Conservation (phyloP, 306 rosid species). For the Neltuma alba region DNA sequence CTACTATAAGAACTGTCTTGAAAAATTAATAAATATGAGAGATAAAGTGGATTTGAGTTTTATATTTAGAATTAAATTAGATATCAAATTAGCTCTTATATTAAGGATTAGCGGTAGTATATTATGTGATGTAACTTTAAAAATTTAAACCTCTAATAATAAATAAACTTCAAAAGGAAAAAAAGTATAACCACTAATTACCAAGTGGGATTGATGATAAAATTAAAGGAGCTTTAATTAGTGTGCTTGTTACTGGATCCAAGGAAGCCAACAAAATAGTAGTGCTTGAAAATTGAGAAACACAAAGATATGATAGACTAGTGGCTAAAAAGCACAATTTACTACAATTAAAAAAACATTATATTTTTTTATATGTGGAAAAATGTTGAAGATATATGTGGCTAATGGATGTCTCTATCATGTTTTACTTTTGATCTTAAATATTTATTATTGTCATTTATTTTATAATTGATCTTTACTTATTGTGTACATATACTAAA, state of each 20-base stretch:
- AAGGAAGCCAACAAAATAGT: slow-evolving; percentile 44
- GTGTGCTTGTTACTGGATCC: slow-evolving; percentile 35
- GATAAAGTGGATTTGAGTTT: too few species aligned
- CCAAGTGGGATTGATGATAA: slow-evolving; percentile 32
- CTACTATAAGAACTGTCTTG: too few species aligned
- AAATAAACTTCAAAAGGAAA: neutral
- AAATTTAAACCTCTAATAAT: neutral
- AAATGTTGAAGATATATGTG: slow-evolving; percentile 4
- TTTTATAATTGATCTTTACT: neutral
- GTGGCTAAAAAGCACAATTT: slow-evolving; percentile 24
- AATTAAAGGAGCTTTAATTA: slow-evolving; percentile 36
- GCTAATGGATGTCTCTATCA: slow-evolving; percentile 15
- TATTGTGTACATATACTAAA: too few species aligned
- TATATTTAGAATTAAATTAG: too few species aligned
- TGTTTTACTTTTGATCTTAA: neutral
- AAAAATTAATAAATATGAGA: too few species aligned
- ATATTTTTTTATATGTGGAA: slow-evolving; percentile 18
- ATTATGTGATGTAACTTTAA: neutral
- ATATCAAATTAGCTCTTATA: too few species aligned
- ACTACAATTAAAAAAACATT: too few species aligned
- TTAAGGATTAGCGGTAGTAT: too few species aligned
- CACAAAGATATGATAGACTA: neutral
- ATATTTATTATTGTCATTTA: neutral
- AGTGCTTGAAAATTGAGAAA: slow-evolving; percentile 26
- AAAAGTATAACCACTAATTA: neutral